Percentiles rank a stretch among this genome's conserved stretches.
phyloP scores from a whole-genome alignment of 352 stramenopile genomes.

The Globisporangium cederbergense region DNA sequence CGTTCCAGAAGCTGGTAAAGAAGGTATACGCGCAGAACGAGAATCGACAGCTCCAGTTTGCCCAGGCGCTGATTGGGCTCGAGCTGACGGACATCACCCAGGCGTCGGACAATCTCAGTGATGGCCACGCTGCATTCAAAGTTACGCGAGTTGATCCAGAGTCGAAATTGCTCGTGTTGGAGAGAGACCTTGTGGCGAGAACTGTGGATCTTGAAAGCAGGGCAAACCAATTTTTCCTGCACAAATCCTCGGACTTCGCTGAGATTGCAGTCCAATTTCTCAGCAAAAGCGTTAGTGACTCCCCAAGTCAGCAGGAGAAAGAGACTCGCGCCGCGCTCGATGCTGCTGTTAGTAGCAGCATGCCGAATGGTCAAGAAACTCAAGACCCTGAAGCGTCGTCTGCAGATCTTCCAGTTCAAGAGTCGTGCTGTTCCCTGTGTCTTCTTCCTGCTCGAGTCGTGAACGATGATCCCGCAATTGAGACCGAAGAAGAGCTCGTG shows the following conservation, averaged over 20 bases:
- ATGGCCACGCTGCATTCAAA: neutral
- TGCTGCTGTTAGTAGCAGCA: slow-evolving; percentile 8
- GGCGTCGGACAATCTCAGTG: neutral
- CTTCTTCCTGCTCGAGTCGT: slow-evolving; percentile 18
- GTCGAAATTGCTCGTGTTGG: slow-evolving; percentile 3
- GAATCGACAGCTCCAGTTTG: slow-evolving; percentile 9
- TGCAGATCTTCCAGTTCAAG: slow-evolving; percentile 3
- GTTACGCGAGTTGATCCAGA: slow-evolving; percentile 7
- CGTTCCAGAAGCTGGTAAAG: slow-evolving; percentile 35
- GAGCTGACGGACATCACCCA: slow-evolving; percentile 6
- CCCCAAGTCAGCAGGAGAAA: slow-evolving; percentile 7
- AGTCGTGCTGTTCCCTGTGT: slow-evolving; percentile 19
- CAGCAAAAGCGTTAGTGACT: neutral
- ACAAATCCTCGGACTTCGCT: slow-evolving; percentile 4
- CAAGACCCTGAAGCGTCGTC: neutral
- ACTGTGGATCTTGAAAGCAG: neutral
- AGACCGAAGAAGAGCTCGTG: slow-evolving; percentile 37
- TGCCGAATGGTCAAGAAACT: neutral
- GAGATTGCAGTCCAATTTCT: slow-evolving; percentile 15
- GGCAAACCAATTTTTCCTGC: slow-evolving; percentile 11
- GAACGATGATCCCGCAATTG: neutral
- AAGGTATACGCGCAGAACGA: slow-evolving; percentile 15
- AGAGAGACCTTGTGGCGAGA: neutral
- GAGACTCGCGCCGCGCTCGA: slow-evolving; percentile 14
- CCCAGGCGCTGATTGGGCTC: slow-evolving; percentile 10